A percentile compares a stretch with the other conserved stretches of the same genome.
These are phyloP conservation scores for Leccinum solheimii DNA, from an alignment of 1,284 basidiomycete genomes.

Conservation along the genomic window DNA sequence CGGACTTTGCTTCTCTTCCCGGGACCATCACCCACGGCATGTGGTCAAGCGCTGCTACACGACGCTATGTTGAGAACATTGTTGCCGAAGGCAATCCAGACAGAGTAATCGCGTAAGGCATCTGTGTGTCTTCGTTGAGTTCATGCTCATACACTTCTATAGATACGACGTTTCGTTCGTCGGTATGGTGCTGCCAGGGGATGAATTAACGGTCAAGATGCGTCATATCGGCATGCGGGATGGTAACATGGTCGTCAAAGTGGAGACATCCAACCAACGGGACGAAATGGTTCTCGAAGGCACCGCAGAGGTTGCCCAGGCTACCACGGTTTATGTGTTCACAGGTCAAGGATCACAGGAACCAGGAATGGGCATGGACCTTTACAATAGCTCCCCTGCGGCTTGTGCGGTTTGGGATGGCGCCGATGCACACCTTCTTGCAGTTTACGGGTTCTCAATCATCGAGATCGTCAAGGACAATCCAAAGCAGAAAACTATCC, in stretches of 20 bases:
- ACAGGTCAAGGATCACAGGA: constrained; percentile 99
- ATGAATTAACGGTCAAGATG: constrained; percentile 86
- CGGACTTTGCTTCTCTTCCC: constrained; percentile 90
- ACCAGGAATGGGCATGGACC: constrained; percentile 98
- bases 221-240: constrained; percentile 90
- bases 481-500: constrained; percentile 95
- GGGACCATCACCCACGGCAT: constrained; percentile 98
- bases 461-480: constrained; percentile 98
- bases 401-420: constrained; percentile 97
- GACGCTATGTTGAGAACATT: constrained; percentile 91
- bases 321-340: constrained; percentile 94
- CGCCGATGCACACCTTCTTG: constrained; percentile 90
- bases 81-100: constrained; percentile 92
- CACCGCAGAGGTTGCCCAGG: constrained; percentile 90
- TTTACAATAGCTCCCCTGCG: constrained; percentile 90
- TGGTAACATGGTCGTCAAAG: constrained; percentile 90
- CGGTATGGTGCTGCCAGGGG: constrained; percentile 96
- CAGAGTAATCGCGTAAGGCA: constrained; percentile 79
- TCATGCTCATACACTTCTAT: constrained; percentile 12
- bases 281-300: constrained; percentile 94
- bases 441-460: constrained; percentile 97
- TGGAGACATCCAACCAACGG: constrained; percentile 83
- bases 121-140: constrained; percentile 2
- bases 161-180: constrained; percentile 92
- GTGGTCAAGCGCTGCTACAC: constrained; percentile 94